Percentiles rank a stretch among this genome's conserved stretches.
Conservation (phyloP, 140 eudicot species). For the Cichorium intybus region DNA sequence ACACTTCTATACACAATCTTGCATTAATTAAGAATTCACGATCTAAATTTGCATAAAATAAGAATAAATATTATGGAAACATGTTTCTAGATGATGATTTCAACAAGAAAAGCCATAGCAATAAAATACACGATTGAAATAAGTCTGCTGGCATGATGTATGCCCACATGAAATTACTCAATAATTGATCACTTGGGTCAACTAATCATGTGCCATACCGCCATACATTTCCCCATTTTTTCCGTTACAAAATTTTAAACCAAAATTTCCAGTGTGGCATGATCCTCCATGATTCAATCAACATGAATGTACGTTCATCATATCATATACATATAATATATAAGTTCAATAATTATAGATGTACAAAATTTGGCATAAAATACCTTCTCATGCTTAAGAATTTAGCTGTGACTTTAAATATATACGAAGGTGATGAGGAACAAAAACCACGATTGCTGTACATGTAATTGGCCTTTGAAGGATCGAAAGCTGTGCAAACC, state of each 20-base stretch:
- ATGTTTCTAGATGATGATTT: not conserved
- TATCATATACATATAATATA: not conserved
- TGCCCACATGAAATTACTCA: slow-evolving; percentile 26
- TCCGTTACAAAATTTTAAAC: slow-evolving; percentile 11
- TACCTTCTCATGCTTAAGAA: not conserved
- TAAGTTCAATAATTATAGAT: not conserved
- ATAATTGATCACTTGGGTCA: slow-evolving; percentile 31
- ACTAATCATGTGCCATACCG: slow-evolving; percentile 41
- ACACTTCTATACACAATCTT: no score
- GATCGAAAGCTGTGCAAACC: no score
- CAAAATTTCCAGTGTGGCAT: slow-evolving; percentile 8
- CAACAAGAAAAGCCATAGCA: not conserved
- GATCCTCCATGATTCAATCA: slow-evolving; percentile 9
- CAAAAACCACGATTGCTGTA: no score
- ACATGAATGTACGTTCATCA: not conserved
- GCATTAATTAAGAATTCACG: no score
- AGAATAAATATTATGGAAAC: not conserved
- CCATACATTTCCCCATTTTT: slow-evolving; percentile 16
- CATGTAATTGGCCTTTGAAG: no score
- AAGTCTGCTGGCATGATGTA: slow-evolving; percentile 13
- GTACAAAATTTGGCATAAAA: not conserved
- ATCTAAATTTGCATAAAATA: no score
- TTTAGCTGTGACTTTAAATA: not conserved
- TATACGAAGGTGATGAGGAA: no score
- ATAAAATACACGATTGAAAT: not conserved